Conservation (phyloP, 768 basidiomycete species). For the Suillus plorans region DNA sequence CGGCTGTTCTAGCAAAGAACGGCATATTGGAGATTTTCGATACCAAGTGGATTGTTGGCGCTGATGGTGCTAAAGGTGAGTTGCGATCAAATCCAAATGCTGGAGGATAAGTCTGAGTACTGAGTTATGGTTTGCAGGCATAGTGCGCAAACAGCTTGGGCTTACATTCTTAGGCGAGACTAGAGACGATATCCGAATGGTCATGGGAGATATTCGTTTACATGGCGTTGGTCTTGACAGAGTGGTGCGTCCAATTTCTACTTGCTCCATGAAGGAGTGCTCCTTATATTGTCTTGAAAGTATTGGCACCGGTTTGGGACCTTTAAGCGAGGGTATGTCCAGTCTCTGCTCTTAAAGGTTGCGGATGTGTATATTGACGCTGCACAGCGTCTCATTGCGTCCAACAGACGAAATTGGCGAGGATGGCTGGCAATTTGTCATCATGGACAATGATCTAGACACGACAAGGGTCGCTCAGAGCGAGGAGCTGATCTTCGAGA, state of each 20-base stretch:
- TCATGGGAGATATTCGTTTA: slow-evolving; percentile 37
- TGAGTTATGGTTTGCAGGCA: background rate
- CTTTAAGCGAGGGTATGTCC: background rate
- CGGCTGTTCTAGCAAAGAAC: slow-evolving; percentile 12
- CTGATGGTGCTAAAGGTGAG: slow-evolving; percentile 21
- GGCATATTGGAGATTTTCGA: slow-evolving; percentile 2
- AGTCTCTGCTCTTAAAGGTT: background rate
- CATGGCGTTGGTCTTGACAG: slow-evolving; percentile 34
- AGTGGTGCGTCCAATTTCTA: slow-evolving; percentile 26
- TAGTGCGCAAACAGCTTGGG: slow-evolving; percentile 10
- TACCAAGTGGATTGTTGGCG: slow-evolving; percentile 14
- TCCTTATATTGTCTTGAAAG: background rate
- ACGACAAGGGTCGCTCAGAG: slow-evolving; percentile 17
- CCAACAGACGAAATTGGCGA: slow-evolving; percentile 20
- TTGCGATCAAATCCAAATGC: background rate
- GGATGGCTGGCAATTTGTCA: slow-evolving; percentile 23
- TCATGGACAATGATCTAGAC: slow-evolving; percentile 10
- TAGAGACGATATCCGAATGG: slow-evolving; percentile 22
- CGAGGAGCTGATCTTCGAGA: slow-evolving; percentile 28
- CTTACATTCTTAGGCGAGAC: slow-evolving; percentile 28
- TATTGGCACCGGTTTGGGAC: slow-evolving; percentile 42
- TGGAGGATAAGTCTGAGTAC: background rate
- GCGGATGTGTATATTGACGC: background rate
- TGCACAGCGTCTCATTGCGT: slow-evolving; percentile 10
- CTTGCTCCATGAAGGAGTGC: background rate